These are phyloP conservation scores for Fusarium subglutinans DNA, from an alignment of 2,329 filamentous ascomycete genomes.

Conservation along the genomic window DNA sequence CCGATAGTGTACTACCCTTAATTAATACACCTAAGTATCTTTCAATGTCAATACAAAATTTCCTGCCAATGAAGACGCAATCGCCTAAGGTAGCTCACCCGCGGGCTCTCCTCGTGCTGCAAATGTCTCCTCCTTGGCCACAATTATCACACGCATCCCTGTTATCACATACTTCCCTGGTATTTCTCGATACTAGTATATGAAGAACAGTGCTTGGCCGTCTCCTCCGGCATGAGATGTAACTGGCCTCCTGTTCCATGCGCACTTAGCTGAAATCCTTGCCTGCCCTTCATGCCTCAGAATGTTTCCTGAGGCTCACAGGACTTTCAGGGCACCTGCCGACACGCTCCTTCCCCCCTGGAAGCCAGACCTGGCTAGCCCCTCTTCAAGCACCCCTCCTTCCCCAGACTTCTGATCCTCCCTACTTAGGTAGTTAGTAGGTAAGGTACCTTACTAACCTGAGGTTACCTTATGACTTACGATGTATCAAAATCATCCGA, in stretches of 20 bases:
- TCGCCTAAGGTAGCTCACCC: background rate
- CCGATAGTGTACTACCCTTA: background rate
- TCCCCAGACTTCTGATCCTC: conserved; percentile 9
- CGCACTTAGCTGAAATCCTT: background rate
- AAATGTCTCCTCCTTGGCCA: background rate
- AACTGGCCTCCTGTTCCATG: background rate
- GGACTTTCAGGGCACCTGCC: background rate
- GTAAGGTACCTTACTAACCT: background rate
- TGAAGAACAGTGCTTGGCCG: background rate
- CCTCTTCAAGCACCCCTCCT: background rate
- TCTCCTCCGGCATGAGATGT: background rate
- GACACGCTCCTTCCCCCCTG: conserved; percentile 10
- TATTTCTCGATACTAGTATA: background rate
- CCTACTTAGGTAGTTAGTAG: too few species aligned
- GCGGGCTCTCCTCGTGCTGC: background rate
- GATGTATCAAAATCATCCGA: background rate
- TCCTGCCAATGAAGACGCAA: background rate
- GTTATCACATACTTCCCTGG: background rate
- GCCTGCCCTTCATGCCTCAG: background rate
- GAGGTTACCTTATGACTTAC: background rate
- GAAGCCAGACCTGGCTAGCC: background rate
- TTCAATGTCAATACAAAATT: background rate
- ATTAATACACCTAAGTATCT: background rate
- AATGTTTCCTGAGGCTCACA: conserved; percentile 19
- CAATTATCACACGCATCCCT: background rate